Evolutionary conservation across 352 stramenopile species (phyloP).

Genomic region (Nothophytophthora sp.): DNA sequence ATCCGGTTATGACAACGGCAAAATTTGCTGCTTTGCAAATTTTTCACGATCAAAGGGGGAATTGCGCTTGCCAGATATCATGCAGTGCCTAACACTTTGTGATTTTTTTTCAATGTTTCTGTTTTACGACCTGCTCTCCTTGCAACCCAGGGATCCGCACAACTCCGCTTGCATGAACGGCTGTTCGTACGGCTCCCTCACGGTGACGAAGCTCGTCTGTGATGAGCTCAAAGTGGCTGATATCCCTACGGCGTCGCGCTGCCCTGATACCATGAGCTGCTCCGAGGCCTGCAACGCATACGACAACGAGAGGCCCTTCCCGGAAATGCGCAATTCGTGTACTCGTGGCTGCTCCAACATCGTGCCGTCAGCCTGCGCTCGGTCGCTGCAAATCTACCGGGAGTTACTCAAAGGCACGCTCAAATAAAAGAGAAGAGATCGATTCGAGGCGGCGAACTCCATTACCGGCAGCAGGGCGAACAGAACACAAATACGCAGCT

Average conservation of each 20-base stretch:
- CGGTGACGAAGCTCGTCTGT: slow-evolving; percentile 66
- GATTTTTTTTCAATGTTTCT: too few species aligned
- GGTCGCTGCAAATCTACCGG: slow-evolving; percentile 67
- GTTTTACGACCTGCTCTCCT: too few species aligned
- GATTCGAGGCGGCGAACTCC: too few species aligned
- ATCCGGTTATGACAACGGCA: neutral
- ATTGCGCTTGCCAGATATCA: too few species aligned
- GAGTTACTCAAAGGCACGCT: slow-evolving; percentile 45
- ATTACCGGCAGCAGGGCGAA: too few species aligned
- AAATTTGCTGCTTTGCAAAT: too few species aligned
- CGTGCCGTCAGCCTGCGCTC: slow-evolving; percentile 55
- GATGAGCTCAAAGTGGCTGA: slow-evolving; percentile 39
- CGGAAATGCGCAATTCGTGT: slow-evolving; percentile 51
- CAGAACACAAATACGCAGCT: neutral
- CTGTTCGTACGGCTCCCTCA: slow-evolving; percentile 75
- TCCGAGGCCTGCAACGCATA: slow-evolving; percentile 58
- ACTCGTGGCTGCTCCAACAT: slow-evolving; percentile 62
- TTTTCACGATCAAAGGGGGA: too few species aligned
- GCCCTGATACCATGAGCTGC: slow-evolving; percentile 63
- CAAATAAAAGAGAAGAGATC: slow-evolving; percentile 7
- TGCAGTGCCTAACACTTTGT: too few species aligned
- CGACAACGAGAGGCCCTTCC: slow-evolving; percentile 49
- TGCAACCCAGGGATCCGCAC: slow-evolving; percentile 43
- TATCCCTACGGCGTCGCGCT: slow-evolving; percentile 31
- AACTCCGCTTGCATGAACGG: slow-evolving; percentile 76